Percentiles rank a stretch among this genome's conserved stretches.
Conservation (phyloP, 768 basidiomycete genomes). For the Pilatotrama ljubarskyi region DNA sequence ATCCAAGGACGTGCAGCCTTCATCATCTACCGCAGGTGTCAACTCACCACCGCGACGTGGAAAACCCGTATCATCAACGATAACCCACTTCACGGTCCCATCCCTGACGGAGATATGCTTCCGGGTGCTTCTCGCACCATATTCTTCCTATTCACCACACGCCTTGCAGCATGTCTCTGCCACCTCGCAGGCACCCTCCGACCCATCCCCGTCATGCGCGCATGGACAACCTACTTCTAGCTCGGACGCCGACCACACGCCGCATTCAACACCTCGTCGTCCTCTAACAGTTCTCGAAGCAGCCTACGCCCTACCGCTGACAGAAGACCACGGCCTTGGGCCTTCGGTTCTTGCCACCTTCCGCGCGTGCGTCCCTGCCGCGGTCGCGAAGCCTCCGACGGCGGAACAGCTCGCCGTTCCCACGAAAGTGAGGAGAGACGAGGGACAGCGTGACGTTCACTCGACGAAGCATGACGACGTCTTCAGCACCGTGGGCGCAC, state of each 20-base stretch:
- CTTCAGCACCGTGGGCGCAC: constrained; percentile 1
- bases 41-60: not conserved
- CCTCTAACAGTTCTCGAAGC: constrained; percentile 21
- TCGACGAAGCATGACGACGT: constrained; percentile 2
- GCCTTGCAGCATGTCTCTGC: not conserved
- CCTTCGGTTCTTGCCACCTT: constrained; percentile 29
- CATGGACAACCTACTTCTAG: no score
- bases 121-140: constrained; percentile 38
- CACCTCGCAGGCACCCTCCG: no score
- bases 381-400: constrained; percentile 26
- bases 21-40: not conserved
- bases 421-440: constrained; percentile 14
- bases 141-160: not conserved
- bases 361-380: constrained; percentile 30
- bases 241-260: no score
- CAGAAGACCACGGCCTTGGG: constrained; percentile 28
- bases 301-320: constrained; percentile 34
- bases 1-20: not conserved
- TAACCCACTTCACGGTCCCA: constrained; percentile 26
- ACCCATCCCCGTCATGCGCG: no score
- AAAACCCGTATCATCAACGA: constrained; percentile 11
- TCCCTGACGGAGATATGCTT: constrained; percentile 40
- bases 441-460: constrained; percentile 7
- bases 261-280: not conserved
- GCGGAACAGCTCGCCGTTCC: constrained; percentile 9